Evolutionary conservation across 768 basidiomycete species (phyloP), one percentile per base, ranked within the genome.

Genomic region (Hygrophorus pudorinus): DNA sequence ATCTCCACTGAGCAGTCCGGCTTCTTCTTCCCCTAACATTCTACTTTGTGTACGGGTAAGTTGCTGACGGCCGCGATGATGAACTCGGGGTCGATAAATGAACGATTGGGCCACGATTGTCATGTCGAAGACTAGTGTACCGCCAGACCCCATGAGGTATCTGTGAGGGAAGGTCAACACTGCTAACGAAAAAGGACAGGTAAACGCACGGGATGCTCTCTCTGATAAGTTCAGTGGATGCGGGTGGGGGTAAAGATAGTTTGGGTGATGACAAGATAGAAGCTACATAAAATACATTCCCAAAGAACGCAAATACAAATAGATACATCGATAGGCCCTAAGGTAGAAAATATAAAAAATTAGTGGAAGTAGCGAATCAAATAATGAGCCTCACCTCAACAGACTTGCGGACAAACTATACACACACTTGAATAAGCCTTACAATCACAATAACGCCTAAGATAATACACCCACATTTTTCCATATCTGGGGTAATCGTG

Each of bases 401-500:
- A 37, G 91, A 94, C 70, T 92, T 90, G 44, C 92, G 75, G 44
- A 74, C 79, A 56, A 75, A 93, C 90, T 94, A 52, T 11, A 41
- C 1, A 41, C 38, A 32, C 42, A 27, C 29, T 29, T 5, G 8
- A 38, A 47, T 48, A 5, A 48, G 45, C 27, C 38, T 41, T 30
- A 30, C 27, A 45, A 12, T 6, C 4, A 28, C 31, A 30, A 36
- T 35, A 16, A 40, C 16, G 17, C 38, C 48, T 27, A 21, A 40
- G 16, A 24, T 35, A 41, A 29, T 18, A 12, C 18, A 30, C 90
- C 59, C 61, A 96, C 93, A 56, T 97, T 97, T 64, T 93, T 94
- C 96, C 96, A 98, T 50, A 99, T 96, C 61, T 99, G 96, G 16
- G 96, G 96, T 54, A 99, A 63, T 47, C 96, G 78, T 2, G 85